Evolutionary conservation across 1,139 yeast species (phyloP).

Genomic region (Nakaseomyces uthaithaninus): DNA sequence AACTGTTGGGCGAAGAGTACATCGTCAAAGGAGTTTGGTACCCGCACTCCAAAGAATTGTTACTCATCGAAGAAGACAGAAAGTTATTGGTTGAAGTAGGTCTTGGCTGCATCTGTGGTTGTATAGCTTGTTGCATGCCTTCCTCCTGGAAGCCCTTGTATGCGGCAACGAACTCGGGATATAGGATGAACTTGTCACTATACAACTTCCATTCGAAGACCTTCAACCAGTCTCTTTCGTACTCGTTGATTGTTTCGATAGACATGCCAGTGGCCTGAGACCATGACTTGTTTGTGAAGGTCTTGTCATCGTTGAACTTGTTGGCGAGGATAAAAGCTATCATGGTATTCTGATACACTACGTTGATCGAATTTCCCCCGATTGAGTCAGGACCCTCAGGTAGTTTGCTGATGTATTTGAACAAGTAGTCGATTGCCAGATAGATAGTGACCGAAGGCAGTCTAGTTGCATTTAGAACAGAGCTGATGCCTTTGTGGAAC

Average conservation of each 20-base stretch:
- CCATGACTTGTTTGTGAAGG: conserved; percentile 94
- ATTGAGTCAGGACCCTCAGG: conserved; percentile 26
- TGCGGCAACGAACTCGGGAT: conserved; percentile 25
- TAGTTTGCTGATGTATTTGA: conserved; percentile 37
- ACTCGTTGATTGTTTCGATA: conserved; percentile 48
- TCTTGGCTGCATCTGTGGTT: conserved; percentile 15
- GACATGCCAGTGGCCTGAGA: conserved; percentile 83
- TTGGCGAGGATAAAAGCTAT: conserved; percentile 77
- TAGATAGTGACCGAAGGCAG: conserved; percentile 75
- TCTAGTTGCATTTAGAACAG: conserved; percentile 82
- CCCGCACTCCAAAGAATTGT: conserved; percentile 5
- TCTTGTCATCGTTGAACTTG: conserved; percentile 92
- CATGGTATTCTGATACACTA: conserved; percentile 56
- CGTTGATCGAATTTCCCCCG: conserved; percentile 33
- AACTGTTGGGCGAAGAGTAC: conserved; percentile 22
- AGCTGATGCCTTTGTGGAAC: conserved; percentile 52
- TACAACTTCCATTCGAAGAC: conserved; percentile 34
- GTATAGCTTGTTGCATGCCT: conserved; percentile 12
- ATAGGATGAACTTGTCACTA: conserved; percentile 26
- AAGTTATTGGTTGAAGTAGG: conserved; percentile 14
- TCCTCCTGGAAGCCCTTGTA: conserved; percentile 20
- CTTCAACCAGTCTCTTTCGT: conserved; percentile 68
- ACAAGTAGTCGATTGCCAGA: conserved; percentile 66
- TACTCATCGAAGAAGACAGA: conserved; percentile 14
- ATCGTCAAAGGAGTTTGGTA: conserved; percentile 21